Base-by-base conservation (phyloP, 2,329 filamentous ascomycete species). In the Tolypocladium album region DNA sequence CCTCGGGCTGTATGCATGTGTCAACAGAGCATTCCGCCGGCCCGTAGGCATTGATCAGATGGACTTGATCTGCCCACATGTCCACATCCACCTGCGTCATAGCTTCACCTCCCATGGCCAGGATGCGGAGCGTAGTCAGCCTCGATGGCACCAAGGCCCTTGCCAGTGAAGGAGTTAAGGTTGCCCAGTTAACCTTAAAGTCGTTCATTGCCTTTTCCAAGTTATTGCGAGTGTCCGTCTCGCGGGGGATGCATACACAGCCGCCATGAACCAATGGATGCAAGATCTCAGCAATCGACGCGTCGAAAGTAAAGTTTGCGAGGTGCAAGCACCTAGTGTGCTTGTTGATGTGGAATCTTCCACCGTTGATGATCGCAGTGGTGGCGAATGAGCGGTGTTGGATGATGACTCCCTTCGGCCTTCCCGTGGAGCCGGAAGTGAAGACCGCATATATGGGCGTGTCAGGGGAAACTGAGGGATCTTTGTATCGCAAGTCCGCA, bases 391-490 rank as follows among this genome's bases (percentile, higher is more conserved):
- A 27, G 24, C 58, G 55, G 27, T 62, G 61, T 40, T 59, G 47
- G 31, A 62, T 53, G 12, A 61, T 34, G 12, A 65, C 57, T 3
- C 62, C 78, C 68, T 81, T 82, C 2, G 80, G 80, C 27, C 69
- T 70, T 7, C 80, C 80, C 0, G 80, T 82, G 27, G 76, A 80
- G 20, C 80, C 80, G 6, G 78, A 81, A 22, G 80, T 82, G 63
- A 81, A 82, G 67, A 81, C 76, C 63, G 80, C 76, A 38, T 67
- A 70, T 17, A 62, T 40, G 4, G 34, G 39, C 7, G 24, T 52
- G 55, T 42, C 60, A n/a, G 40, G 61, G 4, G 58, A 59, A 4
- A 59, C 40, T 27, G 31, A 7, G 17, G 60, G 58, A 2, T 17
- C 27, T 22, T 34, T 39, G 24, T 38, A 55, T 47, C n/a, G 12